phyloP scores from a whole-genome alignment of 2,329 filamentous ascomycete genomes.

The Talaromyces sp. region DNA sequence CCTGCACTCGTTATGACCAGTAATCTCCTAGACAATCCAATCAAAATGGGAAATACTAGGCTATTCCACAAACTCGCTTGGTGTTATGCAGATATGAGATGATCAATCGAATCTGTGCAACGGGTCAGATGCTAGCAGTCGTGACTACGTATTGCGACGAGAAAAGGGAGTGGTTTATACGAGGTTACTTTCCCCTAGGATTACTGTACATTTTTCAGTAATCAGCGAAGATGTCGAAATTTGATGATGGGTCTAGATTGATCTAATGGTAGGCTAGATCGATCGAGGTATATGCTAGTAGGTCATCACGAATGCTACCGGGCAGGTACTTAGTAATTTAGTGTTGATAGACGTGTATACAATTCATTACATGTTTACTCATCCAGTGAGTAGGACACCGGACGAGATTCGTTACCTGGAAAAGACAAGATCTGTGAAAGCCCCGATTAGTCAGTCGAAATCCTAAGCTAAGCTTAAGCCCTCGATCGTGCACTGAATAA shows the following conservation, averaged over 20 bases:
- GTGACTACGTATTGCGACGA: neutral
- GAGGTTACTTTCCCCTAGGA: neutral
- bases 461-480: neutral
- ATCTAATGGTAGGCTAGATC: neutral
- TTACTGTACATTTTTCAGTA: neutral
- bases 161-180: neutral
- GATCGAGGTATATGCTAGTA: neutral
- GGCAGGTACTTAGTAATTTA: neutral
- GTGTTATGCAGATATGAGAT: no score
- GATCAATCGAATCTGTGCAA: no score
- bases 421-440: neutral
- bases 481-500: neutral
- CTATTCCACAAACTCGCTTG: no score
- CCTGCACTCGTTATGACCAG: no score
- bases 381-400: neutral
- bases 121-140: neutral
- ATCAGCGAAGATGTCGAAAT: neutral
- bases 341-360: neutral
- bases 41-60: no score
- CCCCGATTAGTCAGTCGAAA: no score
- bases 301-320: neutral
- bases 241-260: slow-evolving; percentile 1
- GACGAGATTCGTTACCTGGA: no score
- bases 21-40: no score
- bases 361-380: neutral